A percentile compares a stretch with the other conserved stretches of the same genome.
These are phyloP conservation scores for Aspergillus sp. DNA, from an alignment of 2,329 filamentous ascomycete species.

Conservation along the genomic window DNA sequence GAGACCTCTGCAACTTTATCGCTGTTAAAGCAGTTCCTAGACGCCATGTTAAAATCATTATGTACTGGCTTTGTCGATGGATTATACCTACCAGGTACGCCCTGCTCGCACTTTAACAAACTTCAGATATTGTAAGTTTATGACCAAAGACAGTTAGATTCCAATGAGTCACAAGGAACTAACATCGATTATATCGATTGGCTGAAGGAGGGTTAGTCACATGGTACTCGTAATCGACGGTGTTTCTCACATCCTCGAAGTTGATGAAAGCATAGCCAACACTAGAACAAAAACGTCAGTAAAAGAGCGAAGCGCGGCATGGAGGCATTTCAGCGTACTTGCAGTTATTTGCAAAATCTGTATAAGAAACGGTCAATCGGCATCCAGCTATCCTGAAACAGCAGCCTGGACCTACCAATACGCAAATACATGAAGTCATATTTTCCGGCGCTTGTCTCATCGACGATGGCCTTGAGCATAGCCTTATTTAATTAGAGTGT, in stretches of 20 bases:
- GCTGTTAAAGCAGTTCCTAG: constrained; percentile 76
- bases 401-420: constrained; percentile 56
- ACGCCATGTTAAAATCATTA: constrained; percentile 6
- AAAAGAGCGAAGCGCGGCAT: background rate
- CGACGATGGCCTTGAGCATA: constrained; percentile 75
- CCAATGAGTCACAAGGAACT: constrained; percentile 32
- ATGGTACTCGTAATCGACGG: background rate
- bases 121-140: constrained; percentile 45
- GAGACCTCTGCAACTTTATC: constrained; percentile 87
- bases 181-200: constrained; percentile 71
- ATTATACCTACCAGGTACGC: constrained; percentile 59
- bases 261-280: constrained; percentile 98
- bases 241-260: constrained; percentile 69
- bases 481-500: constrained; percentile 42
- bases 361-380: background rate
- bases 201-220: constrained; percentile 51
- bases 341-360: constrained; percentile 77
- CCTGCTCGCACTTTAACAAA: constrained; percentile 71
- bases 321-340: constrained; percentile 58
- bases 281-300: constrained; percentile 46
- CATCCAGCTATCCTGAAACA: background rate
- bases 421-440: constrained; percentile 96
- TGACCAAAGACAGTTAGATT: constrained; percentile 2
- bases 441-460: constrained; percentile 73
- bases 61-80: constrained; percentile 3